Evolutionary conservation across 148 eudicot species (phyloP).

Genomic region (Euryodendron excelsum): DNA sequence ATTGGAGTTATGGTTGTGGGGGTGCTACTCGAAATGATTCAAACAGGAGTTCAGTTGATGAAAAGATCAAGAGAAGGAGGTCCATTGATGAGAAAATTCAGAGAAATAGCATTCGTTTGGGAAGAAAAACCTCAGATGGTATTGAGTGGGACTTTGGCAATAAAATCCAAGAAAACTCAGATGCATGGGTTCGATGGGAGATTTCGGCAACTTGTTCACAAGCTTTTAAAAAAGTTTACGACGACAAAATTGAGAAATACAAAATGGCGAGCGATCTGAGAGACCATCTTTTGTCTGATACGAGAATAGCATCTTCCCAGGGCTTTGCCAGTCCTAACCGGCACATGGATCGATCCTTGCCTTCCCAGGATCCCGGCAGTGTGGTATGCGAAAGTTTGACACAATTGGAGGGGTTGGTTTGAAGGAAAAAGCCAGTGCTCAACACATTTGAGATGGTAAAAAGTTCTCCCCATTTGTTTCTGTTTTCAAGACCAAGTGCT

Average conservation of each 20-base stretch:
- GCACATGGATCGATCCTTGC: constrained; percentile 23
- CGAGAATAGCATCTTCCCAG: constrained; percentile 22
- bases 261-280: constrained; percentile 52
- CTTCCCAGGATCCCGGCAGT: constrained; percentile 36
- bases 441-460: constrained; percentile 8
- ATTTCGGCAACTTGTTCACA: constrained; percentile 28
- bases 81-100: constrained; percentile 55
- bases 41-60: constrained; percentile 48
- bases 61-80: constrained; percentile 55
- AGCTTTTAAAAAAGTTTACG: constrained; percentile 29
- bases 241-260: constrained; percentile 48
- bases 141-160: constrained; percentile 62
- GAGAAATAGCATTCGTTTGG: constrained; percentile 50
- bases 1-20: constrained; percentile 47
- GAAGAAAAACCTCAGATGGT: constrained; percentile 55
- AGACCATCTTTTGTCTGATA: constrained; percentile 41
- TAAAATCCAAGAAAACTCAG: constrained; percentile 25
- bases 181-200: constrained; percentile 32
- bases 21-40: constrained; percentile 41
- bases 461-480: constrained; percentile 2
- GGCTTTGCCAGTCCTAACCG: constrained; percentile 29
- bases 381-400: constrained; percentile 32
- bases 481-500: constrained; percentile 16
- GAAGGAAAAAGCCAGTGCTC: no score
- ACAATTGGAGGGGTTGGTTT: no score